Conservation (phyloP, 1,284 basidiomycete species). For the Cerioporus squamosus region DNA sequence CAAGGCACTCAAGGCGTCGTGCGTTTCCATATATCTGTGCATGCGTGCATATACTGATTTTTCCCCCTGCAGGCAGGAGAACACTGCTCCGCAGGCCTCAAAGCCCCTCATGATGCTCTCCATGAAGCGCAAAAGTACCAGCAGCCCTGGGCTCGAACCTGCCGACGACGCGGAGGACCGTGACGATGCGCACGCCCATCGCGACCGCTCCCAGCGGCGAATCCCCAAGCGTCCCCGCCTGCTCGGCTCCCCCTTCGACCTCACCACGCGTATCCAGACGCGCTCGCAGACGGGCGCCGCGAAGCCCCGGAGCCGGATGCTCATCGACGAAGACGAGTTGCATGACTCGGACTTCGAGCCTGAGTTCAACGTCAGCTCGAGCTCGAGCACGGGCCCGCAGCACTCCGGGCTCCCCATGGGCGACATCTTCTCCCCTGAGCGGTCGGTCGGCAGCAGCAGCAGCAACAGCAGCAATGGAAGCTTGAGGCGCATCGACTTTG, state of each 20-base stretch:
- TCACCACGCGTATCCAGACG: conserved; percentile 19
- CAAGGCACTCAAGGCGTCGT: conserved; percentile 28
- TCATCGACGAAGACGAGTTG: conserved; percentile 5
- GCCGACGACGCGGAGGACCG: neutral
- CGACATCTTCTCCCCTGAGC: conserved; percentile 23
- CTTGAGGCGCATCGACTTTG: too few relatives aligned
- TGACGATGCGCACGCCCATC: too few relatives aligned
- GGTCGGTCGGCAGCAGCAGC: neutral
- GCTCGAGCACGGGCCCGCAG: conserved; percentile 12
- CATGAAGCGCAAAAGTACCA: conserved; percentile 29
- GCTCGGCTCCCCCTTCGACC: conserved; percentile 30
- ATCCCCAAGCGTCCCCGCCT: conserved; percentile 36
- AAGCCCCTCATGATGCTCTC: neutral
- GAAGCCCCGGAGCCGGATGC: neutral
- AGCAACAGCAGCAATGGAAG: neutral
- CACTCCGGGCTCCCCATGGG: conserved; percentile 19
- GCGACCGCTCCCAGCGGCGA: conserved; percentile 26
- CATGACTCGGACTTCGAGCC: conserved; percentile 1
- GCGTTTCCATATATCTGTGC: too few relatives aligned
- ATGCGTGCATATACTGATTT: neutral
- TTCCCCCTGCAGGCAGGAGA: conserved; percentile 6
- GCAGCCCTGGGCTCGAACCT: neutral
- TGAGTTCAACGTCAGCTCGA: conserved; percentile 17
- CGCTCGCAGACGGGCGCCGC: neutral
- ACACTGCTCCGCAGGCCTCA: neutral